phyloP scores from a whole-genome alignment of 2,329 filamentous ascomycete species.

The Reticulascus tulasneorum region DNA sequence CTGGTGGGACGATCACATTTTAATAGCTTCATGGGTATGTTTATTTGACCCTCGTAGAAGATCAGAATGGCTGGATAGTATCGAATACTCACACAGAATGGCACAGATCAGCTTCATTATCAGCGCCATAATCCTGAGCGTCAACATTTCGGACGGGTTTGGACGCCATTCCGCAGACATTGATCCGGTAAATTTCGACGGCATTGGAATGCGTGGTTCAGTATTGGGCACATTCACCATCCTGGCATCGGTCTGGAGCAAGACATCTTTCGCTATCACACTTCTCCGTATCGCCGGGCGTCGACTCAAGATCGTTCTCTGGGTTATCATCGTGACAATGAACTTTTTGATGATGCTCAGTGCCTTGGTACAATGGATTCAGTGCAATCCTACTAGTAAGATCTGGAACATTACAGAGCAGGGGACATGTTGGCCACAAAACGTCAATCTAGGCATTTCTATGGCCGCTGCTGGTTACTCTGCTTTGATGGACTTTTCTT shows the following conservation, averaged over 20 bases:
- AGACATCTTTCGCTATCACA: constrained; percentile 33
- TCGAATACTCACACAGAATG: too few species aligned
- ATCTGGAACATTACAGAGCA: constrained; percentile 2
- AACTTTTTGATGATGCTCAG: constrained; percentile 23
- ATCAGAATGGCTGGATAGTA: too few species aligned
- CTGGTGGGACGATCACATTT: constrained; percentile 24
- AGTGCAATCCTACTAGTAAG: constrained; percentile 17
- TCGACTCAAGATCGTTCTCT: constrained; percentile 18
- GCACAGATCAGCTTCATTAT: constrained; percentile 8
- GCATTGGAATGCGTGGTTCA: constrained; percentile 18
- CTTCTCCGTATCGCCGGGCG: constrained; percentile 25
- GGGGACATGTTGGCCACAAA: neutral
- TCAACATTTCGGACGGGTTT: constrained; percentile 11
- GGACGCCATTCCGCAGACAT: constrained; percentile 14
- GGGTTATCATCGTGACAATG: constrained; percentile 27
- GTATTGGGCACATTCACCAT: constrained; percentile 25
- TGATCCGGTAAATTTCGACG: constrained; percentile 4
- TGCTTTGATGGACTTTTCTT: constrained; percentile 4
- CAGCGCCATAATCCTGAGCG: neutral
- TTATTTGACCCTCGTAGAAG: neutral
- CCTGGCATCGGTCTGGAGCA: constrained; percentile 30
- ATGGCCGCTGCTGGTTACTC: neutral
- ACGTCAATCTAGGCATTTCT: neutral
- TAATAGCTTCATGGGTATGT: constrained; percentile 20
- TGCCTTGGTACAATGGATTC: constrained; percentile 22